Conservation (phyloP, 768 basidiomycete genomes). For the Boletus vinaceobasis region DNA sequence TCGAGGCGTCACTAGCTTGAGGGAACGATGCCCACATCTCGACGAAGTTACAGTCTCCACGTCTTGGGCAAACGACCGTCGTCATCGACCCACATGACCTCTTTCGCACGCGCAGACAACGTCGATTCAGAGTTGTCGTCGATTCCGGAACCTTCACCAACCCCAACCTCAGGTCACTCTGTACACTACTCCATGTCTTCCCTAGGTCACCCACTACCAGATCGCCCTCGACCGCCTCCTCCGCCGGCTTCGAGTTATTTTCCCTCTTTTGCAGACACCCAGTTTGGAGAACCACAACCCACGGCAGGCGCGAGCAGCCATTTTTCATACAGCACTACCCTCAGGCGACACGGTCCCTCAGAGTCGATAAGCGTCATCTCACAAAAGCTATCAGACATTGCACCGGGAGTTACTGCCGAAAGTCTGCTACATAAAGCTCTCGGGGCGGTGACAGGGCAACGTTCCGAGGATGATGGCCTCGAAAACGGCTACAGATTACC, state of each 20-base stretch:
- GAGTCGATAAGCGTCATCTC: slow-evolving; percentile 39
- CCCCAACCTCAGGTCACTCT: slow-evolving; percentile 25
- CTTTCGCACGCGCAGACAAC: slow-evolving; percentile 2
- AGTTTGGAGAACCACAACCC: slow-evolving; percentile 49
- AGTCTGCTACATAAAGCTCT: slow-evolving; percentile 45
- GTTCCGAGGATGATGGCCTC: slow-evolving; percentile 19
- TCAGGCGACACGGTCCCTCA: slow-evolving; percentile 57
- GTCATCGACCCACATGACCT: slow-evolving; percentile 7
- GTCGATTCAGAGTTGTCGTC: slow-evolving; percentile 13
- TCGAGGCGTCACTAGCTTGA: not conserved
- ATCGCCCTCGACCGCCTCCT: slow-evolving; percentile 39
- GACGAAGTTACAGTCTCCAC: slow-evolving; percentile 17
- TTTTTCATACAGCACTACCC: slow-evolving; percentile 80
- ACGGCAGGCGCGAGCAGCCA: slow-evolving; percentile 65
- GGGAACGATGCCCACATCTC: slow-evolving; percentile 27
- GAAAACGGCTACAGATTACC: slow-evolving; percentile 41
- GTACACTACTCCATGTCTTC: slow-evolving; percentile 15
- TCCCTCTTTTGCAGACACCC: slow-evolving; percentile 50
- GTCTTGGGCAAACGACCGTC: slow-evolving; percentile 18
- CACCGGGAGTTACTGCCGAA: slow-evolving; percentile 42
- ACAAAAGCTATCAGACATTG: slow-evolving; percentile 35
- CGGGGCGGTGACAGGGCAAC: slow-evolving; percentile 33
- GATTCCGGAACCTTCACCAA: slow-evolving; percentile 11
- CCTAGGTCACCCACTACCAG: slow-evolving; percentile 8
- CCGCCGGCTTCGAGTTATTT: slow-evolving; percentile 86